Conservation (phyloP, 2,329 filamentous ascomycete species). For the Trichoderma harzianum region DNA sequence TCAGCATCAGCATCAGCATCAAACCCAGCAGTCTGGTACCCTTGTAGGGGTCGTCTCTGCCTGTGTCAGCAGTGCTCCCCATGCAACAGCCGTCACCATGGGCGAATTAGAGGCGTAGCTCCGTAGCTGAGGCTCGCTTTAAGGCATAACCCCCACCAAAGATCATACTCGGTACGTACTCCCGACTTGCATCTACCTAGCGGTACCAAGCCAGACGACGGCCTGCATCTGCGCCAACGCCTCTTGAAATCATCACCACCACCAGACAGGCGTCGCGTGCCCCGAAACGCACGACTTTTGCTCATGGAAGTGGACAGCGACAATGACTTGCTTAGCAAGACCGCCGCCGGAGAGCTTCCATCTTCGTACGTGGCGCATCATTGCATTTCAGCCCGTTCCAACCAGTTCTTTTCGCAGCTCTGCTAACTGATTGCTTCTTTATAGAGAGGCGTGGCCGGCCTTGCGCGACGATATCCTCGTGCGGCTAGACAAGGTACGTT, state of each 20-base stretch:
- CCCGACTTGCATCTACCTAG: background rate
- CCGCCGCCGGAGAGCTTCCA: slow-evolving; percentile 51
- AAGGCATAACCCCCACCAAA: background rate
- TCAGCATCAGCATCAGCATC: background rate
- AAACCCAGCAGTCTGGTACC: background rate
- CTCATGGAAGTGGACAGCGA: slow-evolving; percentile 52
- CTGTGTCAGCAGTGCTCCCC: slow-evolving; percentile 29
- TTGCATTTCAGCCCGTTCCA: background rate
- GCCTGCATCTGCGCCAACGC: background rate
- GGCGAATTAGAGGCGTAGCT: slow-evolving; percentile 25
- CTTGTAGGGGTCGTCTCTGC: slow-evolving; percentile 20
- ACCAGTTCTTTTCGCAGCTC: background rate
- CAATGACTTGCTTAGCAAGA: slow-evolving; percentile 40
- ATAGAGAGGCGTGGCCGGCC: slow-evolving; percentile 65
- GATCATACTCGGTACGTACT: background rate
- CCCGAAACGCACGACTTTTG: slow-evolving; percentile 3
- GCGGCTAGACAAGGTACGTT: slow-evolving; percentile 60
- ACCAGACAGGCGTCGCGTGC: background rate
- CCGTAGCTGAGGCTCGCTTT: background rate
- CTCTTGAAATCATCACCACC: background rate
- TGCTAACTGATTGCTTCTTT: slow-evolving; percentile 23
- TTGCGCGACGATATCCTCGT: slow-evolving; percentile 63
- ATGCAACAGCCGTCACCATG: slow-evolving; percentile 32
- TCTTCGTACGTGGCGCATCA: slow-evolving; percentile 49
- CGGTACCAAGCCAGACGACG: background rate